Base-by-base conservation (phyloP, 768 basidiomycete species). In the Cystofilobasidium macerans region DNA sequence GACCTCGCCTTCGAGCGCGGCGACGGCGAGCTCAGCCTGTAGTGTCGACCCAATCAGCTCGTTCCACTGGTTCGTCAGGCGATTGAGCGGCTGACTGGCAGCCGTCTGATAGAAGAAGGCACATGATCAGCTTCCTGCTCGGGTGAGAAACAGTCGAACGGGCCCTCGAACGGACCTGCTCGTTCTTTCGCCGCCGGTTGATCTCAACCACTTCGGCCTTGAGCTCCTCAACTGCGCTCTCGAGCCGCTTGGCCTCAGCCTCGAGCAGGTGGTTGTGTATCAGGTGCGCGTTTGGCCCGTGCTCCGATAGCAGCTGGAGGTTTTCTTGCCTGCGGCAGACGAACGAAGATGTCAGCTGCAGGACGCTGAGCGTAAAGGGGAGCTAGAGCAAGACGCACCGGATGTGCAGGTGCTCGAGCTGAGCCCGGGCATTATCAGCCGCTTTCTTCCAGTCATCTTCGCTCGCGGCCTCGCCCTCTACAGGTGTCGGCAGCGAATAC, bases 11-110 rank as follows among this genome's bases (percentile, higher is more conserved):
- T 92, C 90, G 75, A 95, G 76, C 32, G 90, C 89, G 47, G 85
- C 81, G 74, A 91, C 93, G 22, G 92, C 94, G 84, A 98, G 85
- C 80, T 95, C 93, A 70, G 95, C 87, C 77, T 97, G 93, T 66
- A 97, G 78, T 53, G 93, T 87, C 61, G 77, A 86, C 62, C 89
- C 91, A 64, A 98, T 85, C 56, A 97, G 80, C 76, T 92, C 89
- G 26, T 89, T 93, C 93, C 93, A 98, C 69, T 85, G 82, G 42
- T 83, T 86, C 77, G 97, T 92, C 67, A 95, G 78, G 12, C 83
- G 78, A 33, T 84, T 87, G 66, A 98, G 78, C 71, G 92, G 88
- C 59, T 82, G 80, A 61, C 92, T 92, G 24, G 86, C 78, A 12
- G 80, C 83, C 53, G 86, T 88, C 87, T 97, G 73, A 22, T 16